Percentiles rank a stretch among this genome's conserved stretches.
These are phyloP conservation scores for Candida pseudoviswanathii DNA, from an alignment of 1,139 yeast species.

Conservation along the genomic window DNA sequence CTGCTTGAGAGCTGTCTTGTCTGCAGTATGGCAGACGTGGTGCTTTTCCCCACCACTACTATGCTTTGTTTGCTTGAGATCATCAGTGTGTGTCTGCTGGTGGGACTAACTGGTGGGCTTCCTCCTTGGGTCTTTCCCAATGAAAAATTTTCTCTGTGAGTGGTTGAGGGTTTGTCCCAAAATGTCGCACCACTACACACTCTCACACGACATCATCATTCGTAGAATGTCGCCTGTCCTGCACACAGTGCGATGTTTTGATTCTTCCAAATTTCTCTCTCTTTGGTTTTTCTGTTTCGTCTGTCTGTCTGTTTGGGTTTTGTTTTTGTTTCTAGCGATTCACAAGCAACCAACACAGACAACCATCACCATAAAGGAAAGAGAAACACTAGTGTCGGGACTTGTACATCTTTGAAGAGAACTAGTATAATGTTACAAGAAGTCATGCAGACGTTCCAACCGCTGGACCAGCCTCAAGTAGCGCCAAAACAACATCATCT, in stretches of 20 bases:
- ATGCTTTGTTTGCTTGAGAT: background rate
- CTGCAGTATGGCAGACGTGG: conserved; percentile 4
- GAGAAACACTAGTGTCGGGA: too few relatives aligned
- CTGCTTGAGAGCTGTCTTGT: conserved; percentile 6
- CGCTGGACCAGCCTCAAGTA: conserved; percentile 5
- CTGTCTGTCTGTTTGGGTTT: background rate
- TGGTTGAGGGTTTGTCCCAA: background rate
- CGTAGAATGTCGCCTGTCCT: background rate
- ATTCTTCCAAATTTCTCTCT: background rate
- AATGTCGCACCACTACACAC: background rate
- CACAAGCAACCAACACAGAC: background rate
- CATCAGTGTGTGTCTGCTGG: background rate
- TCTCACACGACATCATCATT: background rate
- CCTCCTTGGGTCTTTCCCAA: background rate
- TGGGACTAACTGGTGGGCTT: background rate
- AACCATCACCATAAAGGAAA: background rate
- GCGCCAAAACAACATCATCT: conserved; percentile 2
- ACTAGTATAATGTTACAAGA: background rate
- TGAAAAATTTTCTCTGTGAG: conserved; percentile 1
- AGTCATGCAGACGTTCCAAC: conserved; percentile 1
- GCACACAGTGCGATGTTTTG: background rate
- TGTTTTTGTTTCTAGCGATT: background rate
- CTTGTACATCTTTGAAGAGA: too few relatives aligned
- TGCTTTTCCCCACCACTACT: conserved; percentile 2
- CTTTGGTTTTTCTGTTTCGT: background rate